Conservation (phyloP, 768 basidiomycete species). For the Serendipita sp. region DNA sequence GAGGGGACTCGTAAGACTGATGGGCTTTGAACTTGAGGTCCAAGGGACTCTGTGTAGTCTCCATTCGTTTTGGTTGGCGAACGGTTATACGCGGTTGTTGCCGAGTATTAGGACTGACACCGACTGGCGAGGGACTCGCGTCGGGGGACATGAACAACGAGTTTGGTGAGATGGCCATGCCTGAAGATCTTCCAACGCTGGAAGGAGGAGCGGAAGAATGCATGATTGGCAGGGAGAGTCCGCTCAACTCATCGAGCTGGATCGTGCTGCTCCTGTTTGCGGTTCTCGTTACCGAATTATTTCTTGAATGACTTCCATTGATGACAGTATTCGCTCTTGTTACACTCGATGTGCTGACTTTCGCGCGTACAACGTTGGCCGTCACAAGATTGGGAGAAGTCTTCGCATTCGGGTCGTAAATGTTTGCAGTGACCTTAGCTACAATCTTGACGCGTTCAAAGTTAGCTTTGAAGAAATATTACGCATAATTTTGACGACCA, state of each 20-base stretch:
- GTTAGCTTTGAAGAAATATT: not conserved
- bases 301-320: conserved; percentile 7
- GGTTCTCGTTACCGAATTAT: not conserved
- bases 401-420: not conserved
- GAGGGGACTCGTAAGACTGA: not conserved
- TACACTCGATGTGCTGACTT: conserved; percentile 3
- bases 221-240: not conserved
- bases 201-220: conserved; percentile 5
- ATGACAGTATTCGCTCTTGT: not conserved
- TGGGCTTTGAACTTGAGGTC: not conserved
- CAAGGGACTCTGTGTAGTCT: not conserved
- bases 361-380: not conserved
- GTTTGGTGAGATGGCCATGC: not conserved
- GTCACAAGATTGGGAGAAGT: not conserved
- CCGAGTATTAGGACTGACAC: not conserved
- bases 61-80: not conserved
- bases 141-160: conserved; percentile 1
- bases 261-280: not conserved
- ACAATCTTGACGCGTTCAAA: conserved; percentile 1
- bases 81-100: not conserved
- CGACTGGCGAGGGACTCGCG: not conserved
- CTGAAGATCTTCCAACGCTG: not conserved
- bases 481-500: not conserved
- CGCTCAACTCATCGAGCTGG: not conserved
- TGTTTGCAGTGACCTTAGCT: conserved; percentile 4